phyloP scores from a whole-genome alignment of 2,329 filamentous ascomycete genomes.

The Venturia pyrina region DNA sequence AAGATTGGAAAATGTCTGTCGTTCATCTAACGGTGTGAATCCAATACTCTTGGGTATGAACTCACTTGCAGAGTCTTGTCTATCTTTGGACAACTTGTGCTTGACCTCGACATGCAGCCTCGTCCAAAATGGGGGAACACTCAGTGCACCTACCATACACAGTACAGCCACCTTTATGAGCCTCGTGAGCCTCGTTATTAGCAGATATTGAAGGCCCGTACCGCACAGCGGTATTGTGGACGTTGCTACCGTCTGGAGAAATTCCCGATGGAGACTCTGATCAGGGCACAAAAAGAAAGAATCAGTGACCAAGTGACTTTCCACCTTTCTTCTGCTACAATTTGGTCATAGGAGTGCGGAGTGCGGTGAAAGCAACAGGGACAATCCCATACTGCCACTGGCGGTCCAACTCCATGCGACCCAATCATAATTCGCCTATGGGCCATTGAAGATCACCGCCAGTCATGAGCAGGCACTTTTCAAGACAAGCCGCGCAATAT shows the following conservation, averaged over 20 bases:
- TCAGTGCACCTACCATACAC: too few relatives aligned
- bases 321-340: too few relatives aligned
- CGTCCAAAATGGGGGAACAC: too few relatives aligned
- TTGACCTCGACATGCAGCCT: too few relatives aligned
- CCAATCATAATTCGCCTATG: background rate
- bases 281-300: background rate
- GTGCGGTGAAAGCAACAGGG: background rate
- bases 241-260: background rate
- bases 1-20: background rate
- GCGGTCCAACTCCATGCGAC: background rate
- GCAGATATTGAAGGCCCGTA: background rate
- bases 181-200: too few relatives aligned
- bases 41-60: too few relatives aligned
- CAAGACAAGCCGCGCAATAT: background rate
- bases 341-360: too few relatives aligned
- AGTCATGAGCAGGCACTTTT: background rate
- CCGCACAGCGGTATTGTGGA: background rate
- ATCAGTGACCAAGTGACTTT: too few relatives aligned
- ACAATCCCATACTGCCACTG: background rate
- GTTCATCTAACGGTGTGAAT: background rate
- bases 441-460: too few relatives aligned
- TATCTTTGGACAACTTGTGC: too few relatives aligned
- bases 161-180: too few relatives aligned
- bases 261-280: background rate
- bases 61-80: too few relatives aligned